These are phyloP conservation scores for Claviceps monticola DNA, from an alignment of 2,329 filamentous ascomycete genomes.

Conservation along the genomic window DNA sequence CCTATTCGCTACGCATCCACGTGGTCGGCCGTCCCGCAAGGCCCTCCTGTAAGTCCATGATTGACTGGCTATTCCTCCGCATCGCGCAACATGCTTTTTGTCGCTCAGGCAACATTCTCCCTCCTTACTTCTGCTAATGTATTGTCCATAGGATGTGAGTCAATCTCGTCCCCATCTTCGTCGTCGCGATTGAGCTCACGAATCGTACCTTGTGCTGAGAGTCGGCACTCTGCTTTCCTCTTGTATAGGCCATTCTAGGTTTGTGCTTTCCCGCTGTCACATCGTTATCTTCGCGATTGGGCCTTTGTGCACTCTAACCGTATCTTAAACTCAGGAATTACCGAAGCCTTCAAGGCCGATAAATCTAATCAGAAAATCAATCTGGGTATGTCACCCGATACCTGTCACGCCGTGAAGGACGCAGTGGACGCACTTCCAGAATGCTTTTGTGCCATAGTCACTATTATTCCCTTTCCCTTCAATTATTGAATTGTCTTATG, in stretches of 20 bases:
- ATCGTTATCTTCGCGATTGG: neutral
- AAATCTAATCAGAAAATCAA: slow-evolving; percentile 93
- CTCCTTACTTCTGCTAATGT: neutral
- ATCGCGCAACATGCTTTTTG: neutral
- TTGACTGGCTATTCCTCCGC: neutral
- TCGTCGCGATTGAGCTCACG: neutral
- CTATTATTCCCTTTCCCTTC: neutral
- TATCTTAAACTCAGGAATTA: slow-evolving; percentile 49
- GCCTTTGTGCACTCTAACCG: slow-evolving; percentile 11
- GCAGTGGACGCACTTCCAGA: neutral
- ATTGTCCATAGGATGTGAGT: slow-evolving; percentile 9
- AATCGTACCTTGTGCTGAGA: neutral
- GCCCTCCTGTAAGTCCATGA: slow-evolving; percentile 66
- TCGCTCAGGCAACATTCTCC: neutral
- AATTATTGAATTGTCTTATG: neutral
- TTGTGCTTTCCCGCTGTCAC: slow-evolving; percentile 18
- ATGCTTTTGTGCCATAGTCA: neutral
- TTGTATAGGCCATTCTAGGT: slow-evolving; percentile 59
- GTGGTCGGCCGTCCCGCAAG: slow-evolving; percentile 85
- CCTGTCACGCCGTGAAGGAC: neutral
- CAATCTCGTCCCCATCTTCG: neutral
- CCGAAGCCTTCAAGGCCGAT: slow-evolving; percentile 98
- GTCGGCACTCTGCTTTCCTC: neutral
- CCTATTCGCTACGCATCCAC: slow-evolving; percentile 53
- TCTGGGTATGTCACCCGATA: slow-evolving; percentile 47